phyloP scores from a whole-genome alignment of 2,329 filamentous ascomycete species.

The Paracoccidioides lutzii region DNA sequence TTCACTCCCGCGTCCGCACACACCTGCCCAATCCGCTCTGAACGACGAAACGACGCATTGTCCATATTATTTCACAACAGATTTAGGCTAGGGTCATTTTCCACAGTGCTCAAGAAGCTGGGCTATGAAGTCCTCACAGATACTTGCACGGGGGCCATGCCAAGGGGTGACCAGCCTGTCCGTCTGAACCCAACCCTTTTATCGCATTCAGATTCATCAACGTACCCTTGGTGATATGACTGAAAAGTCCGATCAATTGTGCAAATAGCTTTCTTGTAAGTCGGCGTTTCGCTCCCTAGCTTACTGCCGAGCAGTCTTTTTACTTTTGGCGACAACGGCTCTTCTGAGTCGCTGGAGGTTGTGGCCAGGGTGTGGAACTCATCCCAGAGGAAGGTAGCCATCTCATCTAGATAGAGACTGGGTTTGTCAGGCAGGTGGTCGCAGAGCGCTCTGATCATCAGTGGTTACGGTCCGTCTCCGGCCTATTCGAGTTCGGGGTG shows the following conservation, averaged over 20 bases:
- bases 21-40: slow-evolving; percentile 5
- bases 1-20: slow-evolving; percentile 8
- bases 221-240: not conserved
- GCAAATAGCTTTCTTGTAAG: too few relatives aligned
- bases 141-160: slow-evolving; percentile 16
- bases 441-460: too few relatives aligned
- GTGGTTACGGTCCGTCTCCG: too few relatives aligned
- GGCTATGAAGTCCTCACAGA: slow-evolving; percentile 23
- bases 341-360: too few relatives aligned
- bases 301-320: too few relatives aligned
- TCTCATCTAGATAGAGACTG: not conserved
- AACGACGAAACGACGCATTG: slow-evolving; percentile 9
- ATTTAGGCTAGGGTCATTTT: slow-evolving; percentile 19
- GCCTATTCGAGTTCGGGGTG: too few relatives aligned
- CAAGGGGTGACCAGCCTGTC: slow-evolving; percentile 24
- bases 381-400: too few relatives aligned
- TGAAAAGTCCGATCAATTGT: too few relatives aligned
- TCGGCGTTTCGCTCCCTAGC: too few relatives aligned
- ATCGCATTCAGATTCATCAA: not conserved
- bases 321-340: too few relatives aligned
- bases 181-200: slow-evolving; percentile 14
- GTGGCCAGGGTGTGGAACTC: too few relatives aligned
- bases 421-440: too few relatives aligned
- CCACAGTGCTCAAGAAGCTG: slow-evolving; percentile 19
- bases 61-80: slow-evolving; percentile 23